These are phyloP conservation scores for Salix suchowensis DNA, from an alignment of 345 rosid genomes.

Conservation along the genomic window DNA sequence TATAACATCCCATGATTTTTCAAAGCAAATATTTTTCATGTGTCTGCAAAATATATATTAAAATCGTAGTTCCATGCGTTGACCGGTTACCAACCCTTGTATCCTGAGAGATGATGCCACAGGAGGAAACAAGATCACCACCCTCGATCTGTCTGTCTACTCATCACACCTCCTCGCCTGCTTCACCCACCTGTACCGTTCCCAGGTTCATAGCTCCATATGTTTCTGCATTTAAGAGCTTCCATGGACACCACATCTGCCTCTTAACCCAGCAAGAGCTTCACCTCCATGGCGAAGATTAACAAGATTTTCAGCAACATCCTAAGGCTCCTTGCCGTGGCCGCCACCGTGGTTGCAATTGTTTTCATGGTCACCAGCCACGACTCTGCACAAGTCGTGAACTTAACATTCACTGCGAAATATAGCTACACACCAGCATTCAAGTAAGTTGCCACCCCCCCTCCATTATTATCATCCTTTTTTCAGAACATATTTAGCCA, in stretches of 20 bases:
- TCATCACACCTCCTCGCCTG: background rate
- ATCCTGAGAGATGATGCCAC: background rate
- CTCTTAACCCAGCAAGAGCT: background rate
- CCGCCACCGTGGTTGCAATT: slow-evolving; percentile 35
- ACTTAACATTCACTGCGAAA: slow-evolving; percentile 52
- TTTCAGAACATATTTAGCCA: background rate
- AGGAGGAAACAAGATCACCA: background rate
- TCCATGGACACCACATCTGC: too few species aligned
- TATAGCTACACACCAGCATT: slow-evolving; percentile 45
- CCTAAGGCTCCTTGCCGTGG: slow-evolving; percentile 43
- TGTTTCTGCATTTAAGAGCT: background rate
- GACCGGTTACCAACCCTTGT: slow-evolving; percentile 2
- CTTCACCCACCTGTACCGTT: background rate
- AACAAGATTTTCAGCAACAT: slow-evolving; percentile 17
- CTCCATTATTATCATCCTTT: background rate
- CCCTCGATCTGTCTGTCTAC: background rate
- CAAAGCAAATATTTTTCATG: too few species aligned
- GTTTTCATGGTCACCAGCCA: slow-evolving; percentile 45
- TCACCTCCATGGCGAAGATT: background rate
- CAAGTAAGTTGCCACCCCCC: slow-evolving; percentile 25
- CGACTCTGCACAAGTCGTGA: slow-evolving; percentile 40
- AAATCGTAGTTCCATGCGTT: background rate
- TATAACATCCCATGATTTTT: too few species aligned
- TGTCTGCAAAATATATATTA: too few species aligned
- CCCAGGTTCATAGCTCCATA: background rate